Percentiles rank a stretch among this genome's conserved stretches.
phyloP scores from a whole-genome alignment of 2,329 filamentous ascomycete species.

The Nigrospora sphaerica region DNA sequence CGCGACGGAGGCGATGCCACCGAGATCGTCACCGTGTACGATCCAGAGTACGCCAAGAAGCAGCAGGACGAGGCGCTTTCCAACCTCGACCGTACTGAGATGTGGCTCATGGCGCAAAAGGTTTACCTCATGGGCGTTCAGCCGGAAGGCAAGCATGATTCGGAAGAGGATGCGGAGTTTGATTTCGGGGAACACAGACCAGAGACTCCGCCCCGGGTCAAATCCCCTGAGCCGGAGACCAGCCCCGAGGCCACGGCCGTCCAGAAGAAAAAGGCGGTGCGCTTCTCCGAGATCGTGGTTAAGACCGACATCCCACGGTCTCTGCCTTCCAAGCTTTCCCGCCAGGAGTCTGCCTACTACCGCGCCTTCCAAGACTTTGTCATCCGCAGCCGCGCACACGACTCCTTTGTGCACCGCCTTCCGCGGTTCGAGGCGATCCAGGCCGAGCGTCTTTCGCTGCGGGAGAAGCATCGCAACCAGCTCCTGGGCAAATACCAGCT shows the following conservation, averaged over 20 bases:
- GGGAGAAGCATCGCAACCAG: constrained; percentile 68
- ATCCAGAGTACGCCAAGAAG: constrained; percentile 67
- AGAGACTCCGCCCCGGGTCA: constrained; percentile 21
- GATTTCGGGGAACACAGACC: constrained; percentile 25
- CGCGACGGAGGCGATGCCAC: constrained; percentile 50
- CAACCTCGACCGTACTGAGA: constrained; percentile 77
- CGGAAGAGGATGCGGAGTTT: constrained; percentile 25
- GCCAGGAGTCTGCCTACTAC: constrained; percentile 75
- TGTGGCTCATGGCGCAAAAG: constrained; percentile 80
- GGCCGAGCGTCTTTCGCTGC: constrained; percentile 68
- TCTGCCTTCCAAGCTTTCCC: constrained; percentile 44
- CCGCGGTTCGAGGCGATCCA: constrained; percentile 86
- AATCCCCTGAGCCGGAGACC: constrained; percentile 16
- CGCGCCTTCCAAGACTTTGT: constrained; percentile 75
- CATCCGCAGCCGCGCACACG: constrained; percentile 56
- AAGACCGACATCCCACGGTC: constrained; percentile 38
- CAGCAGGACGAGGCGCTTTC: constrained; percentile 62
- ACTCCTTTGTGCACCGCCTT: constrained; percentile 79
- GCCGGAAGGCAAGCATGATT: constrained; percentile 35
- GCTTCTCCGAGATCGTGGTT: constrained; percentile 55
- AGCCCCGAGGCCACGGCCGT: constrained; percentile 12
- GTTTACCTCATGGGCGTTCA: constrained; percentile 66
- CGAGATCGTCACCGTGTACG: constrained; percentile 64
- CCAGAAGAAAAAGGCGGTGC: constrained; percentile 64
- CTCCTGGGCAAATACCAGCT: constrained; percentile 82